phyloP scores from a whole-genome alignment of 2,329 filamentous ascomycete genomes.

The Fusarium sp. region DNA sequence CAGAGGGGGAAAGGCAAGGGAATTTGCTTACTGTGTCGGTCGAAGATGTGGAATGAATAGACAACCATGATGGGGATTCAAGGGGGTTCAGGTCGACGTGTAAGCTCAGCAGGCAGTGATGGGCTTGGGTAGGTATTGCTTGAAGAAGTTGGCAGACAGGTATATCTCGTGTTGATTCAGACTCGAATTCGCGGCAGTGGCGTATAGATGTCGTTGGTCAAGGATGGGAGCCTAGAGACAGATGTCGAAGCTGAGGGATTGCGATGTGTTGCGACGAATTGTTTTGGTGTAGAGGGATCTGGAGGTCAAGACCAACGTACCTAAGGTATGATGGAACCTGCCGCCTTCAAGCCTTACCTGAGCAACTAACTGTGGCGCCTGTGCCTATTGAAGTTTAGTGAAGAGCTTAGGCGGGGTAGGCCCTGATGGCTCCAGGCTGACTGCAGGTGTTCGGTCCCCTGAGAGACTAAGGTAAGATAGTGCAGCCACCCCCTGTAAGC shows the following conservation, averaged over 20 bases:
- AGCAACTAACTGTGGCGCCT: neutral
- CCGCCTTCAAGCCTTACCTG: neutral
- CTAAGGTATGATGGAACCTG: neutral
- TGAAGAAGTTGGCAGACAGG: neutral
- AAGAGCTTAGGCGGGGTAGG: constrained; percentile 10
- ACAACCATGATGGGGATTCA: constrained; percentile 75
- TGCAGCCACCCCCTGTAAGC: neutral
- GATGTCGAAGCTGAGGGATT: neutral
- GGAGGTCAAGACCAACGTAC: neutral
- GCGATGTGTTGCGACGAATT: neutral
- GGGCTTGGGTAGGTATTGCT: neutral
- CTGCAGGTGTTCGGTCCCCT: neutral
- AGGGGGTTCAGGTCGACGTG: constrained; percentile 5
- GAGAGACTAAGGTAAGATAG: neutral
- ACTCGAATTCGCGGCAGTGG: neutral
- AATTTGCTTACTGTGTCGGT: constrained; percentile 84
- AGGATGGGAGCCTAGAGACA: neutral
- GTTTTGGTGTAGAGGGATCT: constrained; percentile 1
- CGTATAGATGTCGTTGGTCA: neutral
- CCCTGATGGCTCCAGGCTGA: neutral
- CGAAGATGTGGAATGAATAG: constrained; percentile 99
- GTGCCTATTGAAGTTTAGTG: neutral
- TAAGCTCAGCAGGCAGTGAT: neutral
- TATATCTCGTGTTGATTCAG: neutral
- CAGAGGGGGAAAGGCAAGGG: neutral